Base-by-base conservation (phyloP, 1,139 yeast species). In the Yamadazyma dendronema region DNA sequence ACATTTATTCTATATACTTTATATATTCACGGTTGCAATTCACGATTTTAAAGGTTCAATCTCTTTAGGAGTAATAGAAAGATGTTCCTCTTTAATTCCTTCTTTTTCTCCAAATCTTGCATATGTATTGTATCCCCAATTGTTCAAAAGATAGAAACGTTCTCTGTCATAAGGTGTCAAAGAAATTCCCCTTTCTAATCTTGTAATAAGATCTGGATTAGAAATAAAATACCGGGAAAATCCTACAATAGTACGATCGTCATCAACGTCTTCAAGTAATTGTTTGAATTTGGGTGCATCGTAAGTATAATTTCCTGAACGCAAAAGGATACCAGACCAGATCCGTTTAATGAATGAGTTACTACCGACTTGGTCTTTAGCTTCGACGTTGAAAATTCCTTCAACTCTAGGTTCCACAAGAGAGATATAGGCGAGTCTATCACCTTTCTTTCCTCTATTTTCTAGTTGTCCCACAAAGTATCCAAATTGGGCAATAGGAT, bases 171-270 rank as follows among this genome's bases (percentile, higher is more conserved):
- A 61, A 4, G 32, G 31, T 3, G 37, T 35, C 15, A 41, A 37
- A 12, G 32, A 10, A 21, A 19, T 9, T 5, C 45, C 77, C 27
- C 72, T 59, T 35, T 62, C 62, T 31, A 77, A 54, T 52, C 77
- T 66, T 15, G 61, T 46, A 10, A 64, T 66, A 31, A 77, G 59
- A 56, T 77, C 82, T 3, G 82, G 81, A 56, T 75, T 77, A 4
- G 79, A 60, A 31, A 67, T 68, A 44, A 61, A 77, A 46, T 57
- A 64, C 53, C 81, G 65, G 25, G 74, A 73, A 50, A 65, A 67
- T 5, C 67, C 75, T 44, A 70, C 56, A 41, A 72, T 50, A 3
- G 75, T 67, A 47, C 72, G 54, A 31, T 56, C 64, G 42, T 67
- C 62, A 3, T 51, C 53, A 28, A 61, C 46, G 37, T 57, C 62